Conservation (phyloP, 2,329 filamentous ascomycete genomes). For the Arthrobotrys sphaeroides region DNA sequence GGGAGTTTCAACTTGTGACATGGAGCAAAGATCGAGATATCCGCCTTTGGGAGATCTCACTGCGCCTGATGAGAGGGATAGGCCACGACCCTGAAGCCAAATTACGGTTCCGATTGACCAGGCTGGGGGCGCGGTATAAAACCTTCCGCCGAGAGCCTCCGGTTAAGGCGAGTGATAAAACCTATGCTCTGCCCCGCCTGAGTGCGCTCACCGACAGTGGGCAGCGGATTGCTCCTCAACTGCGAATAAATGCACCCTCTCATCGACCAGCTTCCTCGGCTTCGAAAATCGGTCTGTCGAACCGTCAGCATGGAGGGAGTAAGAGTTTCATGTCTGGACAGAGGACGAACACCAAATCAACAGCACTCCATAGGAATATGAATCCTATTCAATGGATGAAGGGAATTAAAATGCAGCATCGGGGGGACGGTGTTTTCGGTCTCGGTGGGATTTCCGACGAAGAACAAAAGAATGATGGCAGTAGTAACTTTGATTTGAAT, state of each 20-base stretch:
- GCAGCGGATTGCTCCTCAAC: constrained; percentile 21
- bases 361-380: constrained; percentile 60
- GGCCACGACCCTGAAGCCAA: constrained; percentile 57
- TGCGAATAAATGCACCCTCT: constrained; percentile 24
- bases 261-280: constrained; percentile 29
- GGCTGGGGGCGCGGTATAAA: constrained; percentile 84
- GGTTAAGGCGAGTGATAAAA: constrained; percentile 23
- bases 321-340: constrained; percentile 51
- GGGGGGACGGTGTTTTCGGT: constrained; percentile 55
- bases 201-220: constrained; percentile 15
- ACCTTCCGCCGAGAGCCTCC: constrained; percentile 78
- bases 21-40: constrained; percentile 90
- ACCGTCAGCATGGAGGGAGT: constrained; percentile 24
- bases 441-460: constrained; percentile 41
- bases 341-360: constrained; percentile 40
- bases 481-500: constrained; percentile 12
- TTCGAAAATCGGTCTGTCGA: constrained; percentile 17
- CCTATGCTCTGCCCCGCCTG: constrained; percentile 2
- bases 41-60: constrained; percentile 72
- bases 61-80: constrained; percentile 56
- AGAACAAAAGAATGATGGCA: constrained; percentile 9
- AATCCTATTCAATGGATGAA: constrained; percentile 73
- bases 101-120: constrained; percentile 68
- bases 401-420: constrained; percentile 70
- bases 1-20: constrained; percentile 91